A percentile compares a stretch with the other conserved stretches of the same genome.
phyloP scores from a whole-genome alignment of 2,329 filamentous ascomycete genomes.

The Phaeoacremonium minimum region DNA sequence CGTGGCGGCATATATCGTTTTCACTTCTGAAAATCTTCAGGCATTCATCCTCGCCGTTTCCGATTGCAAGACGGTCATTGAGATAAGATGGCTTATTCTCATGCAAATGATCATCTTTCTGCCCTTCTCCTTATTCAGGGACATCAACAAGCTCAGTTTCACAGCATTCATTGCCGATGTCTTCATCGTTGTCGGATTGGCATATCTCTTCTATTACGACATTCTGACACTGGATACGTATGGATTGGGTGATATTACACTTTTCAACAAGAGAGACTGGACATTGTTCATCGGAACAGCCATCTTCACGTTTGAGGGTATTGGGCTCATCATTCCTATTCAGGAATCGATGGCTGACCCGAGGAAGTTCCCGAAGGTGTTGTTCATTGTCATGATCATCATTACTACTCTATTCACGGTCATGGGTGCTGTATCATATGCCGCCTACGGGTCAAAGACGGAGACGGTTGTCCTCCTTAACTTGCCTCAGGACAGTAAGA shows the following conservation, averaged over 20 bases:
- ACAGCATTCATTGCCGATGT: constrained; percentile 90
- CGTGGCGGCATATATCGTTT: constrained; percentile 92
- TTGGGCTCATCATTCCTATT: constrained; percentile 95
- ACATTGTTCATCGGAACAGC: constrained; percentile 97
- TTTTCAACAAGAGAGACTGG: constrained; percentile 91
- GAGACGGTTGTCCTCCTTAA: constrained; percentile 97
- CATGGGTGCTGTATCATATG: constrained; percentile 91
- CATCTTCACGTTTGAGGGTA: constrained; percentile 98
- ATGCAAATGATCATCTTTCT: constrained; percentile 95
- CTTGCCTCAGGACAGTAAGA: constrained; percentile 88
- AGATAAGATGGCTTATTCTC: constrained; percentile 85
- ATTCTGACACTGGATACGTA: constrained; percentile 73
- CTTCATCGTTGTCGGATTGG: constrained; percentile 87
- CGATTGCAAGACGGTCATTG: constrained; percentile 78
- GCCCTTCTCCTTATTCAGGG: constrained; percentile 86
- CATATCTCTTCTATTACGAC: constrained; percentile 96
- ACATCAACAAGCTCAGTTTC: constrained; percentile 96
- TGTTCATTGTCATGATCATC: constrained; percentile 88
- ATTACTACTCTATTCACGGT: constrained; percentile 88
- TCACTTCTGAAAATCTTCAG: constrained; percentile 91
- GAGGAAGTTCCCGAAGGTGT: constrained; percentile 82
- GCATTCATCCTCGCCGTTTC: constrained; percentile 91
- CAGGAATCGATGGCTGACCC: constrained; percentile 96
- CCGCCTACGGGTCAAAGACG: constrained; percentile 90
- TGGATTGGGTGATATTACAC: constrained; percentile 78